Evolutionary conservation across 768 basidiomycete species (phyloP).

Genomic region (Boletus coccyginus): DNA sequence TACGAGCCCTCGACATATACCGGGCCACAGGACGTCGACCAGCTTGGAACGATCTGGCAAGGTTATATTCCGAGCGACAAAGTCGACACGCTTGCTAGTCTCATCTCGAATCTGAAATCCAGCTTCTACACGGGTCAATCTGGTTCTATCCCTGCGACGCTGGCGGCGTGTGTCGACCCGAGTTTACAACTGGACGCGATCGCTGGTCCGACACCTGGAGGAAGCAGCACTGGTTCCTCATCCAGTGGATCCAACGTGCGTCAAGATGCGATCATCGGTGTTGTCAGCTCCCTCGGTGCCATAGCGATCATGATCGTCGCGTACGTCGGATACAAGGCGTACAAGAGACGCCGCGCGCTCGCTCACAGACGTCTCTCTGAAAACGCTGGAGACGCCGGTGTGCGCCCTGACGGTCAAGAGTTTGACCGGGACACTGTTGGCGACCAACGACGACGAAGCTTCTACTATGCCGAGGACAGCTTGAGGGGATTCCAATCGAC

Average conservation of each 20-base stretch:
- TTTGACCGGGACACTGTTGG: conserved; percentile 79
- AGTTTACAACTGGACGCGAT: conserved; percentile 58
- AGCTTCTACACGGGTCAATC: conserved; percentile 58
- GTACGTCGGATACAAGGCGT: conserved; percentile 67
- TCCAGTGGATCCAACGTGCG: conserved; percentile 41
- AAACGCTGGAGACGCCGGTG: conserved; percentile 36
- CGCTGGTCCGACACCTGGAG: conserved; percentile 35
- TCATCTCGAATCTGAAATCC: conserved; percentile 61
- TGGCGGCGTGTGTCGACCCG: conserved; percentile 70
- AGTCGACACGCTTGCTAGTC: conserved; percentile 59
- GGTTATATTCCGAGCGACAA: conserved; percentile 58
- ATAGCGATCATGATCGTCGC: conserved; percentile 70
- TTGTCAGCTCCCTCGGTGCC: conserved; percentile 78
- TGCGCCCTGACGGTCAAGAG: conserved; percentile 61
- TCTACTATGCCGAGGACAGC: conserved; percentile 87
- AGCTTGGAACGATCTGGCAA: conserved; percentile 68
- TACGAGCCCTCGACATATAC: conserved; percentile 60
- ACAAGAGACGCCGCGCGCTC: conserved; percentile 63
- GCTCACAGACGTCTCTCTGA: conserved; percentile 76
- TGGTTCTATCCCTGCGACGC: conserved; percentile 43
- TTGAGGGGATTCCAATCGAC: conserved; percentile 55
- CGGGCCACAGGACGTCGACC: conserved; percentile 40
- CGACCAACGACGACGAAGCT: conserved; percentile 69
- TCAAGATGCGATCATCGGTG: conserved; percentile 88
- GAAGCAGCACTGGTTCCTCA: conserved; percentile 15